Evolutionary conservation across 2,329 filamentous ascomycete species (phyloP).

Genomic region (Aspergillus fructus): DNA sequence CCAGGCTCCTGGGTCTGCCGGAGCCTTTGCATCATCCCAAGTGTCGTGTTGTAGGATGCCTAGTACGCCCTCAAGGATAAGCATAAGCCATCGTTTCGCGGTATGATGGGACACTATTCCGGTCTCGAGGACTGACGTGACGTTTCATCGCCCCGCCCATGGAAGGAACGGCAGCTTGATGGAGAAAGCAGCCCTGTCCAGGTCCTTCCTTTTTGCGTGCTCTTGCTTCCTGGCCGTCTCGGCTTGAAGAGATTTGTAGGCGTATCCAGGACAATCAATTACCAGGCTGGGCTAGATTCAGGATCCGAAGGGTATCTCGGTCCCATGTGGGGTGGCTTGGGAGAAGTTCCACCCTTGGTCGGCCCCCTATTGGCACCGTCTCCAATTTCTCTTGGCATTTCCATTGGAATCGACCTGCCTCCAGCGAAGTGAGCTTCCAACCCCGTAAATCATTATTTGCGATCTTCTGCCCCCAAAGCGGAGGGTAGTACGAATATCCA

Average conservation of each 20-base stretch:
- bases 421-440: background rate
- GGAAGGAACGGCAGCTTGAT: background rate
- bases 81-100: constrained; percentile 2
- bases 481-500: background rate
- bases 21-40: constrained; percentile 11
- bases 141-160: background rate
- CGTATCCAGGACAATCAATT: background rate
- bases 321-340: constrained; percentile 1
- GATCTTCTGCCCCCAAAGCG: background rate
- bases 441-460: background rate
- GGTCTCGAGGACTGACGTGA: background rate
- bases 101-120: constrained; percentile 4
- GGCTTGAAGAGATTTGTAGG: background rate
- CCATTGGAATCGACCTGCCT: background rate
- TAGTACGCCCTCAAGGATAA: background rate
- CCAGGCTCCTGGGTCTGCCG: constrained; percentile 21
- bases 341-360: background rate
- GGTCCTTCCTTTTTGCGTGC: background rate
- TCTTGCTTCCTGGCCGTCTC: background rate
- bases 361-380: constrained; percentile 9
- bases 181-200: background rate
- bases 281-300: constrained; percentile 1
- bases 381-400: constrained; percentile 1
- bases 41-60: background rate
- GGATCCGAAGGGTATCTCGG: constrained; percentile 4